Conservation (phyloP, 352 stramenopile species). For the Saprolegnia parasitica region DNA sequence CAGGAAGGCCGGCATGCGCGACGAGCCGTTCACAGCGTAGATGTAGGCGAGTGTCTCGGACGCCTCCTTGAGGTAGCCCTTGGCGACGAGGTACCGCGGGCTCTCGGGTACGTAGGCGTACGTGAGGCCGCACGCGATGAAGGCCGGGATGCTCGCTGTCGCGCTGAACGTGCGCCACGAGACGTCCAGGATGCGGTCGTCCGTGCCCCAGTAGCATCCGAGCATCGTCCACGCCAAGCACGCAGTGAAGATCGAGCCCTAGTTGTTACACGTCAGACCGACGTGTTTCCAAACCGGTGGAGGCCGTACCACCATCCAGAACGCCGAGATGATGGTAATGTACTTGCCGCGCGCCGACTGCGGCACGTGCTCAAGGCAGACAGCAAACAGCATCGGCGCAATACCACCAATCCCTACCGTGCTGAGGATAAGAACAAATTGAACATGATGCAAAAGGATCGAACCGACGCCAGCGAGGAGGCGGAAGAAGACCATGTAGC, state of each 20-base stretch:
- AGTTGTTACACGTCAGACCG: neutral
- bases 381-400: constrained; percentile 75
- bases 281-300: neutral
- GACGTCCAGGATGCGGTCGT: constrained; percentile 58
- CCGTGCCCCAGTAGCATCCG: constrained; percentile 47
- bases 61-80: constrained; percentile 49
- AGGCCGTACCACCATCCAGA: constrained; percentile 74
- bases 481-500: constrained; percentile 73
- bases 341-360: constrained; percentile 63
- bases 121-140: constrained; percentile 59
- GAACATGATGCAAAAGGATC: too few relatives aligned
- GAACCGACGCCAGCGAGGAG: constrained; percentile 51
- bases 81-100: constrained; percentile 65
- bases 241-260: constrained; percentile 70
- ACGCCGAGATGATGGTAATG: constrained; percentile 83
- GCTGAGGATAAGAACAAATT: too few relatives aligned
- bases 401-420: constrained; percentile 84
- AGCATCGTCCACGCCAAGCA: constrained; percentile 82
- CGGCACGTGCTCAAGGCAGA: constrained; percentile 83
- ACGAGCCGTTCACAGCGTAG: constrained; percentile 46
- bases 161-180: constrained; percentile 80
- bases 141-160: constrained; percentile 63
- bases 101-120: constrained; percentile 77
- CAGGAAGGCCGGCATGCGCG: constrained; percentile 57
- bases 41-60: constrained; percentile 64